Evolutionary conservation across 2,329 filamentous ascomycete genomes (phyloP), one percentile per base, ranked within the genome.

Genomic region (Diaporthe sp.): DNA sequence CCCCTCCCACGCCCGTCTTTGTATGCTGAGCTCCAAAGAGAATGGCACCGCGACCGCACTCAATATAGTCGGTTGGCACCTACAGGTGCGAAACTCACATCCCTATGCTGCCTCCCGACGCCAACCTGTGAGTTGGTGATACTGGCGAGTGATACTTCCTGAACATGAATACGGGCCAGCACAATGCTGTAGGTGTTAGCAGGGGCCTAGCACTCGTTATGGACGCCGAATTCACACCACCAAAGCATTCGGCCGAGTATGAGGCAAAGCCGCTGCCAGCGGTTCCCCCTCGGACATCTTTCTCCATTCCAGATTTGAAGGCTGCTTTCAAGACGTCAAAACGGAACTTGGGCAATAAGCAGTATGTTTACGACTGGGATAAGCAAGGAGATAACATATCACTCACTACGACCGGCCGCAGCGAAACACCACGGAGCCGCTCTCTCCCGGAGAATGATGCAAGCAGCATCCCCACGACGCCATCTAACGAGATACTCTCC

Each of bases 401-500:
- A 19, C n/a, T 55, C 51, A 31, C 25, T 4, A 34, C 65, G 25
- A 44, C 55, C 28, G 34, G 42, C 49, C 42, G 72, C n/a, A 46
- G 25, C 39, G 75, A 51, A 37, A 39, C 51, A 37, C 25, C 42
- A 42, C 57, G 70, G 19, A 55, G 72, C 28, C 58, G 58, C 3
- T 39, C 28, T 46, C 49, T 55, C 12, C 67, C 73, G 42, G 61
- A 74, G 68, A 76, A 77, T 44, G 39, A 73, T 34, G 68, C 44
- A 31, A 76, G 73, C 31, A 53, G 17, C 44, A 74, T 74, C 53
- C 59, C 75, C n/a, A 75, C 75, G 37, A 57, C 67, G 5, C 74
- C 51, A 42, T 74, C 73, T 9, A 69, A 77, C 39, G 75, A 78
- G 51, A 76, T 77, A 39, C 57, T 78, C n/a, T 77, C 78, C 6